A percentile compares a stretch with the other conserved stretches of the same genome.
Evolutionary conservation across 208 protist species (phyloP).

Genomic region (Crithidia thermophila): DNA sequence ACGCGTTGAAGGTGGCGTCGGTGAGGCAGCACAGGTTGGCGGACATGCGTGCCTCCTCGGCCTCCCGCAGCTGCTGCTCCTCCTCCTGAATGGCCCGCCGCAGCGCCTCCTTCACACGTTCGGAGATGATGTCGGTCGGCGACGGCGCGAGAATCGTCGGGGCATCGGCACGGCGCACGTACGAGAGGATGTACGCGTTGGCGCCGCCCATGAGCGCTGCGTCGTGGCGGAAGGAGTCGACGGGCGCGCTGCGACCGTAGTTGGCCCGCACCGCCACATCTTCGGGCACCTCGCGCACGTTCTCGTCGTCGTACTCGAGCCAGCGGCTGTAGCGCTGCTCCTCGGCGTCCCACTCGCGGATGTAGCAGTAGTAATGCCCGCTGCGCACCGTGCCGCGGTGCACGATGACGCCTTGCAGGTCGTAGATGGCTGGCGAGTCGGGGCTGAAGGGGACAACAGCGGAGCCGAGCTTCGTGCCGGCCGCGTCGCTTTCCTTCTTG

Average conservation of each 20-base stretch:
- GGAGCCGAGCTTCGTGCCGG: conserved; percentile 5
- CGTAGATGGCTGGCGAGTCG: conserved; percentile 80
- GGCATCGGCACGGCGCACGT: conserved; percentile 77
- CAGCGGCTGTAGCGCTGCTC: conserved; percentile 62
- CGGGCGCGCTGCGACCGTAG: conserved; percentile 48
- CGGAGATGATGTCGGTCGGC: conserved; percentile 63
- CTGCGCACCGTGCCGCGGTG: conserved; percentile 86
- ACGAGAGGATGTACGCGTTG: conserved; percentile 86
- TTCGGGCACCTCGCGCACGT: conserved; percentile 57
- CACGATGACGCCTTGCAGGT: conserved; percentile 88
- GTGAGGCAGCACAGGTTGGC: conserved; percentile 61
- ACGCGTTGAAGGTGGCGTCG: conserved; percentile 43
- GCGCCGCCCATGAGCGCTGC: conserved; percentile 16
- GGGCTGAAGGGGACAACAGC: conserved; percentile 39
- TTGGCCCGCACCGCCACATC: conserved; percentile 70
- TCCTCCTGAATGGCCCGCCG: conserved; percentile 61
- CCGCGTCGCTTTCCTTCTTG: not conserved
- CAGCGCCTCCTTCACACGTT: conserved; percentile 60
- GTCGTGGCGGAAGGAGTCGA: conserved; percentile 26
- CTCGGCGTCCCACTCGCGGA: conserved; percentile 71
- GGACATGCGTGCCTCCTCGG: conserved; percentile 41
- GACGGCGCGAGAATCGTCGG: conserved; percentile 57
- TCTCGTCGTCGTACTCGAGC: conserved; percentile 90
- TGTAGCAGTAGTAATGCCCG: conserved; percentile 93
- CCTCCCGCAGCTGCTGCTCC: conserved; percentile 39